phyloP scores from a whole-genome alignment of 2,329 filamentous ascomycete genomes.

The Fusarium avenaceum region DNA sequence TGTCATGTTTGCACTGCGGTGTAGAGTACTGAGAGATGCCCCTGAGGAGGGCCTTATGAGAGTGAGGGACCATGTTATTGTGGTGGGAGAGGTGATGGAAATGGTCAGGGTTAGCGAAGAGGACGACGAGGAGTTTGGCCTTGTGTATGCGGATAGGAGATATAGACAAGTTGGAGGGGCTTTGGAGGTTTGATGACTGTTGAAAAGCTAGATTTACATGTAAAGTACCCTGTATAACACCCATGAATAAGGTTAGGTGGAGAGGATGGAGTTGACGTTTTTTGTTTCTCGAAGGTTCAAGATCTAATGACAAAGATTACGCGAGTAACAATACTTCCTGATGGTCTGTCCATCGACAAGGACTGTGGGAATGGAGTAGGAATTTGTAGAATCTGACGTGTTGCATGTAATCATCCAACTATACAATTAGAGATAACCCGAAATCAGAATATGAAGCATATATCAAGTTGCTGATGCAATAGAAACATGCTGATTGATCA shows the following conservation, averaged over 20 bases:
- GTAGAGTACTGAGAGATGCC: conserved; percentile 58
- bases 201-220: conserved; percentile 26
- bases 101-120: conserved; percentile 54
- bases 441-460: no score
- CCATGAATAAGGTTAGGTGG: not conserved
- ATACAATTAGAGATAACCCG: no score
- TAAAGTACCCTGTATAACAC: conserved; percentile 34
- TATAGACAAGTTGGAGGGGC: conserved; percentile 61
- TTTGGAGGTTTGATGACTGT: conserved; percentile 46
- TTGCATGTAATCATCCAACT: no score
- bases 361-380: no score
- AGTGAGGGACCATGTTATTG: conserved; percentile 66
- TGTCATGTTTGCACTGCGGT: conserved; percentile 64
- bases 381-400: no score
- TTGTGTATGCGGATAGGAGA: conserved; percentile 64
- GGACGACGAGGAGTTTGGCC: conserved; percentile 57
- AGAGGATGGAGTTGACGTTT: not conserved
- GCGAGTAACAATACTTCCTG: no score
- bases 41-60: conserved; percentile 58
- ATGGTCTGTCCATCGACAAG: no score
- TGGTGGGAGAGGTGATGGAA: conserved; percentile 65
- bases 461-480: no score
- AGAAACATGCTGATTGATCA: no score
- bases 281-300: conserved; percentile 20
- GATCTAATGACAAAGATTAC: not conserved